Evolutionary conservation across 371 early-diverging fungal species (phyloP), one percentile per base, ranked within the genome.

Genomic region (Apophysomyces variabilis): DNA sequence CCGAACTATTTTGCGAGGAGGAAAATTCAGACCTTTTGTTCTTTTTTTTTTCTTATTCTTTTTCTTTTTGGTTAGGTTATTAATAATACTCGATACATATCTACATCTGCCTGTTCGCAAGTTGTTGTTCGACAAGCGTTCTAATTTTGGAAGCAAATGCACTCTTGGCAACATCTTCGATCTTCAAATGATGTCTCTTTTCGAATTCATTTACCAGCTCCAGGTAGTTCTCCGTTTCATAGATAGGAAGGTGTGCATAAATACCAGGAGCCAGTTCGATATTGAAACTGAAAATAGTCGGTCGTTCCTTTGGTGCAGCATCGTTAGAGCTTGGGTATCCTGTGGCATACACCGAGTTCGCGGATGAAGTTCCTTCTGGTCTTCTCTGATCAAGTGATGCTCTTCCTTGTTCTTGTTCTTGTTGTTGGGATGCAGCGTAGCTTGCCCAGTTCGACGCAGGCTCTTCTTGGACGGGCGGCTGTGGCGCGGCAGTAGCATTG

Each of bases 221-320:
- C 1, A 58, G 21, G 11, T 74, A 70, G 21, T 75, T 58, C 38
- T 73, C 72, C 7, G 71, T 70, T 16, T 62, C 68, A 61, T 74
- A 75, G 0, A 82, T 74, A 32, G 64, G 46, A 1, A 78, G 36
- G 1, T 62, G 47, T n/a, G 79, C 83, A 59, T 57, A 60, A 8
- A 74, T 60, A 18, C 83, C 83, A 12, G 66, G 66, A 12, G 66
- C 61, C 11, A 82, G 65, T 41, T 76, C 75, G 38, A 82, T 73
- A 13, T 73, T 77, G 62, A 82, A 65, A 7, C 68, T 71, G n/a
- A 82, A 57, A n/a, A 71, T 46, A 0, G 67, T 59, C 13, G 61
- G 37, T 7, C 62, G 62, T 3, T 67, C 61, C 13, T 36, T 12
- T 18, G 64, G 45, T 16, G 63, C 56, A 13, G 58, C 38, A 5